Evolutionary conservation across 345 rosid genomes (phyloP), one percentile per base, ranked within the genome.

Genomic region (Pistacia vera): DNA sequence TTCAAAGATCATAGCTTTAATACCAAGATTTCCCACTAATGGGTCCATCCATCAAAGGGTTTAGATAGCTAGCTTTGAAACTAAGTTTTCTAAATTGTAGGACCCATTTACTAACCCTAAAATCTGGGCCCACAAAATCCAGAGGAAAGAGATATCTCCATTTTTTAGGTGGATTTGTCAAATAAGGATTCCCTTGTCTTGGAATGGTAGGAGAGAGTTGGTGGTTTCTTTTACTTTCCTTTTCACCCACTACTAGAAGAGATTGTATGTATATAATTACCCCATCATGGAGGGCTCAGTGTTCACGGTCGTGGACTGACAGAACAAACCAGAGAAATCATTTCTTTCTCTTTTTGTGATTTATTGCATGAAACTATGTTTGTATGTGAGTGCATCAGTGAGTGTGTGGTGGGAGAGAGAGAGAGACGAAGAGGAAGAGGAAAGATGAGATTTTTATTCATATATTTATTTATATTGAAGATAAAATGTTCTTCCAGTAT

Each of bases 111-210:
- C 71, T 52, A 62, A 57, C 67, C 57, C 79, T 75, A 54, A 41
- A 28, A 72, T 77, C 41, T 60, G 82, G 84, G 81, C 89, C 91
- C 86, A 89, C 92, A 83, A 87, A 83, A 88, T 90, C 92, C 84
- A 71, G 74, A 68, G 79, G 90, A 87, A 87, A 85, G 87, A 83
- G 84, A 81, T 70, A 82, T 88, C 85, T 82, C 85, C 83, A 75
- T 77, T 78, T 79, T 85, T 82, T 66, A 78, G 74, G 85, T 78
- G 77, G 79, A 77, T 85, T 76, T 85, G 80, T 77, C 76, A 74
- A 62, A 67, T 70, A 76, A 54, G 75, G 83, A 77, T 79, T 74
- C 74, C 68, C 77, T 22, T 77, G 74, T 71, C 79, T 70, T 69
- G 83, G 81, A 83, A 77, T 75, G 66, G 67, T 77, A 63, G 78